Evolutionary conservation across 2,329 filamentous ascomycete genomes (phyloP).

Genomic region (Rosellinia necatrix): DNA sequence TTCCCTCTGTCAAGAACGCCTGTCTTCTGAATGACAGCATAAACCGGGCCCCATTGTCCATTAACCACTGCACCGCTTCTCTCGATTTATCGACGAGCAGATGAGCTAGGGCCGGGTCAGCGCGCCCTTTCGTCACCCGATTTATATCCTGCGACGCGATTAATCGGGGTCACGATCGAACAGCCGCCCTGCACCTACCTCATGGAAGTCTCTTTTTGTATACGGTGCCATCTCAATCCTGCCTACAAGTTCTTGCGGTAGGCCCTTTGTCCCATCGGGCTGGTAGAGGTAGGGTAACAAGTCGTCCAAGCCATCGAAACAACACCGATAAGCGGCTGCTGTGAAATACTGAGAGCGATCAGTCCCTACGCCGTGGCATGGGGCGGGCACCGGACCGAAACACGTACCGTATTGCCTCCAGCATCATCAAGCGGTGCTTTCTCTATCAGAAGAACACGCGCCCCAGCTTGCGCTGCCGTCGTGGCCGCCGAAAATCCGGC

Average conservation of each 20-base stretch:
- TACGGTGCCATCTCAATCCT: slow-evolving; percentile 65
- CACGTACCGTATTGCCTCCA: slow-evolving; percentile 58
- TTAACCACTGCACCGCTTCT: slow-evolving; percentile 59
- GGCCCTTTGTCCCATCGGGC: slow-evolving; percentile 47
- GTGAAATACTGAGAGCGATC: slow-evolving; percentile 57
- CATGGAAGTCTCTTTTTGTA: slow-evolving; percentile 55
- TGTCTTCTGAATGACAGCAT: slow-evolving; percentile 68
- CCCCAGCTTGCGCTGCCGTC: slow-evolving; percentile 56
- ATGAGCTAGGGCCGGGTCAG: slow-evolving; percentile 53
- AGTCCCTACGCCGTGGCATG: not conserved
- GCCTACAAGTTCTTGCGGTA: slow-evolving; percentile 40
- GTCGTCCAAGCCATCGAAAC: slow-evolving; percentile 59
- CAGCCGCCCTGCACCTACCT: slow-evolving; percentile 8
- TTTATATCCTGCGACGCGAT: slow-evolving; percentile 52
- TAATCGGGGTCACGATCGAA: not conserved
- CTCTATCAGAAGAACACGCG: slow-evolving; percentile 60
- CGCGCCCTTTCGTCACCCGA: slow-evolving; percentile 59
- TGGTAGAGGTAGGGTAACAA: slow-evolving; percentile 67
- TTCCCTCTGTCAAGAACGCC: slow-evolving; percentile 65
- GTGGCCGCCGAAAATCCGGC: slow-evolving; percentile 66
- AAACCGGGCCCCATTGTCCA: slow-evolving; percentile 58
- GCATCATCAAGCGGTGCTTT: slow-evolving; percentile 63
- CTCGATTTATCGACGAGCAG: slow-evolving; percentile 58
- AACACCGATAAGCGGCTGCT: slow-evolving; percentile 65
- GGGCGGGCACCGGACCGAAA: too few species aligned